Base-by-base conservation (phyloP, 306 rosid species). In the Erythrophleum fordii region DNA sequence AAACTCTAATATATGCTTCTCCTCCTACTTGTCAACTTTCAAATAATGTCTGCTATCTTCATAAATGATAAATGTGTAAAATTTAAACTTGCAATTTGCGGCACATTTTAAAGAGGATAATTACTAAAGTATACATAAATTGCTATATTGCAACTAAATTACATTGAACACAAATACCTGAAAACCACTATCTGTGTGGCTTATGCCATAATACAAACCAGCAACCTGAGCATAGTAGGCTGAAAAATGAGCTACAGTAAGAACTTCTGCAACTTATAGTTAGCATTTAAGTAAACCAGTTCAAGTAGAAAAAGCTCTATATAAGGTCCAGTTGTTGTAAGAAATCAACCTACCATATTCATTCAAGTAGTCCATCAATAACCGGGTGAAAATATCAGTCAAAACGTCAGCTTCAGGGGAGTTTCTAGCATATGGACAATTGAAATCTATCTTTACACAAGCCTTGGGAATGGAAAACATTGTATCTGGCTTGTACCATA, bases 191-290 rank as follows among this genome's bases (percentile, higher is more conserved):
- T 88, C 92, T 35, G 86, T 76, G 29, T 34, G 85, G 73, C 17
- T 68, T 83, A 95, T 86, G 82, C 75, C 79, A 78, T 91, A 95
- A 84, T 85, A 76, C 73, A 95, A 90, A 69, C 93, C 98, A 61
- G 98, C 99, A 80, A 95, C 96, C 87, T 73, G 88, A 79, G 99
- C 99, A 80, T 88, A 79, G 82, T 91, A 95, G 62, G 97, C 99
- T 95, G 95, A 77, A 79, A 84, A 52, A 72, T 31, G 46, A 84
- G 76, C 52, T 26, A 69, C 28, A 71, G 79, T 83, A 18, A 86
- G 83, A 25, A 68, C 59, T 73, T 65, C 70, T 65, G 45, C 79
- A 79, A 81, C 64, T 48, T 78, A 72, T 51, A 69, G 53, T 78
- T 58, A 75, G 67, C 37, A 71, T 77, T 53, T 23, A n/a, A 76